Evolutionary conservation across 2,329 filamentous ascomycete species (phyloP).

Genomic region (Cladosporium sp.): DNA sequence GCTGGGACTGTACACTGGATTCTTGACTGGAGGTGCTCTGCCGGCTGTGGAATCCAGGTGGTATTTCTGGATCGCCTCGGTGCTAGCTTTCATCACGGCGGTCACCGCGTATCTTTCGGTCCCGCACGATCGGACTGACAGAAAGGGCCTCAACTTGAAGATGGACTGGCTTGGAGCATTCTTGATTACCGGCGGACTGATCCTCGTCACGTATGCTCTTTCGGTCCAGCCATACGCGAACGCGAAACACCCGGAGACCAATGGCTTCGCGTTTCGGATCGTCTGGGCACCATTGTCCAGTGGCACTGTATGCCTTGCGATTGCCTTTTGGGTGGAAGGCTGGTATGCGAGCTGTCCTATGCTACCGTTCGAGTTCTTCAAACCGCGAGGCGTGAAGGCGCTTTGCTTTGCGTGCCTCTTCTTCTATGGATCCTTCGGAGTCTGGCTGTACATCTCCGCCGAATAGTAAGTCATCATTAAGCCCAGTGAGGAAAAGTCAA

Average conservation of each 20-base stretch:
- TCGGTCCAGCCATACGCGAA: slow-evolving; percentile 35
- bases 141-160: slow-evolving; percentile 33
- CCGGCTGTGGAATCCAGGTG: slow-evolving; percentile 29
- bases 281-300: slow-evolving; percentile 33
- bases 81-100: slow-evolving; percentile 30
- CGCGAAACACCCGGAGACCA: slow-evolving; percentile 19
- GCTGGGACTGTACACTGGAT: slow-evolving; percentile 39
- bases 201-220: slow-evolving; percentile 37
- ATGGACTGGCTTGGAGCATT: slow-evolving; percentile 40
- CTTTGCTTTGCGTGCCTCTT: slow-evolving; percentile 37
- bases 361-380: slow-evolving; percentile 40
- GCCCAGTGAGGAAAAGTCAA: background rate
- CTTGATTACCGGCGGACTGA: slow-evolving; percentile 37
- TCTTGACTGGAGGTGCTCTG: slow-evolving; percentile 35
- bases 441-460: slow-evolving; percentile 36
- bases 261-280: slow-evolving; percentile 30
- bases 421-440: slow-evolving; percentile 40
- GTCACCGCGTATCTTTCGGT: slow-evolving; percentile 36
- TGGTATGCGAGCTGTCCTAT: slow-evolving; percentile 36
- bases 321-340: slow-evolving; percentile 37
- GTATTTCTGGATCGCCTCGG: slow-evolving; percentile 39
- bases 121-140: slow-evolving; percentile 35
- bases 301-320: slow-evolving; percentile 30
- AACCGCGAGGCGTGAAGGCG: slow-evolving; percentile 32
- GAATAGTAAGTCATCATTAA: slow-evolving; percentile 20